A percentile compares a stretch with the other conserved stretches of the same genome.
Evolutionary conservation across 306 rosid genomes (phyloP).

Genomic region (Nissolia schottii): DNA sequence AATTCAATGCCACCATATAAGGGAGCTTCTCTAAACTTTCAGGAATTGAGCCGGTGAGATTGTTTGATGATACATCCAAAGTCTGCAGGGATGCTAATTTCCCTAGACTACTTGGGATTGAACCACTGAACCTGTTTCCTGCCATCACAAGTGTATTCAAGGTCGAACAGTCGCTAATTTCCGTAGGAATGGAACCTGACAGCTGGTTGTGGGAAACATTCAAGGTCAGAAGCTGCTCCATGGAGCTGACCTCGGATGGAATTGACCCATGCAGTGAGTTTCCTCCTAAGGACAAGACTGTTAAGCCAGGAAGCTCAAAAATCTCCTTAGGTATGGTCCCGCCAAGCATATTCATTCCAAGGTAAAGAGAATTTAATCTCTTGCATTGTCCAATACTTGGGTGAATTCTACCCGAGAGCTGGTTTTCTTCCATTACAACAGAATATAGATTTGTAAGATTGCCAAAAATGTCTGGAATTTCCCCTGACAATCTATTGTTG

Average conservation of each 20-base stretch:
- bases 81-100: constrained; percentile 20
- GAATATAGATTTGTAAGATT: constrained; percentile 16
- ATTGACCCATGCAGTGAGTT: constrained; percentile 33
- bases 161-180: neutral
- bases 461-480: constrained; percentile 42
- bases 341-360: constrained; percentile 22
- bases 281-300: neutral
- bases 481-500: constrained; percentile 30
- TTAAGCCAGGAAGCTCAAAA: constrained; percentile 28
- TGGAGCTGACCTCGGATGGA: constrained; percentile 4
- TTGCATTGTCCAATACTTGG: constrained; percentile 28
- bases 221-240: constrained; percentile 29
- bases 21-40: constrained; percentile 23
- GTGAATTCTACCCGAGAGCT: constrained; percentile 28
- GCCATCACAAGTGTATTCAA: constrained; percentile 18
- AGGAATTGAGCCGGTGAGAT: constrained; percentile 36
- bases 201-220: constrained; percentile 23
- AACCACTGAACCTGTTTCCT: constrained; percentile 33
- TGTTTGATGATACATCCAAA: constrained; percentile 42
- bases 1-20: constrained; percentile 19
- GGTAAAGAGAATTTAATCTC: neutral
- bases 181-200: constrained; percentile 26
- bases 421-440: constrained; percentile 18
- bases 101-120: constrained; percentile 30
- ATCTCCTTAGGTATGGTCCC: constrained; percentile 37